Base-by-base conservation (phyloP, 306 rosid genomes). In the Cucurbita ficifolia region DNA sequence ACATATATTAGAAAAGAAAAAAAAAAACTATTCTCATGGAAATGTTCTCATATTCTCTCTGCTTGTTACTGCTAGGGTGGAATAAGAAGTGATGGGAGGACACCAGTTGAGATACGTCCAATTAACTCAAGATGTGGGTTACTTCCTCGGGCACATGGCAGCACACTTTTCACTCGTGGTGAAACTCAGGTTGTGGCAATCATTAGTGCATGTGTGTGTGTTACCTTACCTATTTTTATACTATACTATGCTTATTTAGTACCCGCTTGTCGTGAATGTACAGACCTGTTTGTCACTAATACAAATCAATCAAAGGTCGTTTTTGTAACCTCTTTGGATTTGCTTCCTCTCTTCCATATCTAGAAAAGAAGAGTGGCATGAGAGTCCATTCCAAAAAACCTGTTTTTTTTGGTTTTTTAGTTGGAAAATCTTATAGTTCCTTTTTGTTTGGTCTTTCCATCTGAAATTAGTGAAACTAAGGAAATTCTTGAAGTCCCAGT, bases 71-170 rank as follows among this genome's bases (percentile, higher is more conserved):
- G 57, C 39, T 74, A 94, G 99, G 96, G 91, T 29, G 99, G 96
- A 40, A 89, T 83, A 83, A 90, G 99, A 83, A 94, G 99, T 18
- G 99, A 94, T 83, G 97, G 99, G 56, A 83, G 99, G 61, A 80
- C 87, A 29, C 89, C 89, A 35, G 76, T 76, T 9, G 95, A 48
- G 76, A 89, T 94, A 77, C 99, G 99, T 42, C 88, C 97, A 75
- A 88, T 94, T 60, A 79, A 86, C 82, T 81, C 99, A 57, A 89
- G 85, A 69, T 89, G 96, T 85, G 87, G 96, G 16, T 82, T 94
- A 77, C 87, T 94, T 82, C 99, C 99, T 58, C 91, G 99, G 79
- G 97, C 97, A 58, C 99, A 94, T 81, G 99, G 99, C 77, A 91
- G 99, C 84, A 79, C 99, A 40, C 96, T 91, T 80, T 94, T 94